Conservation (phyloP, 1,284 basidiomycete species). For the Rhodotorula sp. region DNA sequence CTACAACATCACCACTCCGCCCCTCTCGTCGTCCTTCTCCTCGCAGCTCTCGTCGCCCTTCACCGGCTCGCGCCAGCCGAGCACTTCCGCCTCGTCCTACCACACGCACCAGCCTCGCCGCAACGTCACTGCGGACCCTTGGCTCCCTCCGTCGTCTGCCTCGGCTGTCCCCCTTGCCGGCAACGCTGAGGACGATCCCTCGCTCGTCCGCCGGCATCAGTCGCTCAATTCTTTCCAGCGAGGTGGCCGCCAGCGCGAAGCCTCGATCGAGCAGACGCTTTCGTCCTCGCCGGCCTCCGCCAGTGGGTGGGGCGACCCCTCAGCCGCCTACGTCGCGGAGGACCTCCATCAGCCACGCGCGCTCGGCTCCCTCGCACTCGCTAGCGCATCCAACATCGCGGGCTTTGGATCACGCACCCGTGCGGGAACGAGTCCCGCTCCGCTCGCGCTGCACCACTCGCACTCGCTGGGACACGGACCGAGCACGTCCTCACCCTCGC, state of each 20-base stretch:
- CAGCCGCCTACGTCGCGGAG: not conserved
- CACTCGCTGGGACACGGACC: slow-evolving; percentile 25
- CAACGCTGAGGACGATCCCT: slow-evolving; percentile 8
- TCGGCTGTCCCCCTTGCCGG: not conserved
- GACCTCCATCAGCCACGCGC: slow-evolving; percentile 1
- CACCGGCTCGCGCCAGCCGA: slow-evolving; percentile 4
- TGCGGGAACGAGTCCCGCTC: slow-evolving; percentile 30
- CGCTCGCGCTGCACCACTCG: slow-evolving; percentile 33
- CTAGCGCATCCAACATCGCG: not conserved
- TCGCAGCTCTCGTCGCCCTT: slow-evolving; percentile 23
- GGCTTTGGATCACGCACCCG: slow-evolving; percentile 29
- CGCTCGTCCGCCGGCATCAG: slow-evolving; percentile 35
- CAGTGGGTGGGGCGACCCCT: slow-evolving; percentile 5
- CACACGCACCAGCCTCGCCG: slow-evolving; percentile 4
- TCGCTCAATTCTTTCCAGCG: slow-evolving; percentile 27
- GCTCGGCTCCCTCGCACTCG: slow-evolving; percentile 14
- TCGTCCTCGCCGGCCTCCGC: slow-evolving; percentile 21
- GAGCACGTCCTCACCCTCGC: not conserved
- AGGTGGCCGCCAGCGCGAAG: slow-evolving; percentile 12
- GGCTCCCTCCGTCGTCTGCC: slow-evolving; percentile 17
- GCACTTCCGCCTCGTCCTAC: slow-evolving; percentile 9
- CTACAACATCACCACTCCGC: slow-evolving; percentile 27
- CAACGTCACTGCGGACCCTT: slow-evolving; percentile 24
- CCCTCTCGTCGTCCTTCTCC: slow-evolving; percentile 22
- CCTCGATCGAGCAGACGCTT: slow-evolving; percentile 18